phyloP scores from a whole-genome alignment of 164 flowering plant species.

The Tetracentron sinense region DNA sequence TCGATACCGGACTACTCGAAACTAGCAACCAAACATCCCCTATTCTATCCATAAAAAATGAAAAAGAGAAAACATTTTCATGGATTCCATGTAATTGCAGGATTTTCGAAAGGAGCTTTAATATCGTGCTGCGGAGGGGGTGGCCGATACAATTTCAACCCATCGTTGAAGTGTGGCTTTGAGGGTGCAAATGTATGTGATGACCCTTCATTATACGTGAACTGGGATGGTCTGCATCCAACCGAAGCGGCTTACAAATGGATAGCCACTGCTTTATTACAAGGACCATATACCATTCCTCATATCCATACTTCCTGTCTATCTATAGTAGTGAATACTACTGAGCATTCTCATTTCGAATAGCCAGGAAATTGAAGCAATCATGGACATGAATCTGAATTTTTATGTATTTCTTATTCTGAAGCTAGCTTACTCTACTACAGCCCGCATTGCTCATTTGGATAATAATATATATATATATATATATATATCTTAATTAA shows the following conservation, averaged over 20 bases:
- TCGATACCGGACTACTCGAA: too few species aligned
- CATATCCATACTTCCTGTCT: background rate
- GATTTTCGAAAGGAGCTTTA: slow-evolving; percentile 15
- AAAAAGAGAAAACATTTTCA: too few species aligned
- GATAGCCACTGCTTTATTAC: slow-evolving; percentile 1
- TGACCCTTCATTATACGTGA: slow-evolving; percentile 27
- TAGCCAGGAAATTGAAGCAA: too few species aligned
- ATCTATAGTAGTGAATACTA: background rate
- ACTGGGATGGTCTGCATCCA: slow-evolving; percentile 40
- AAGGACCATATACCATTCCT: slow-evolving; percentile 10
- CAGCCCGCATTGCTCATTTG: too few species aligned
- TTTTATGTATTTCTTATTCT: too few species aligned
- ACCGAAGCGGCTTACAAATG: slow-evolving; percentile 33
- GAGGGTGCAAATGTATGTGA: slow-evolving; percentile 18
- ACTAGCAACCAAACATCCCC: too few species aligned
- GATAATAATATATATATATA: too few species aligned
- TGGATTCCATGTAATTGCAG: too few species aligned
- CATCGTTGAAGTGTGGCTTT: slow-evolving; percentile 17
- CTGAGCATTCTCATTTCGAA: background rate
- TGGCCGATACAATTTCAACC: slow-evolving; percentile 26
- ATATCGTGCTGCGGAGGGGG: slow-evolving; percentile 37
- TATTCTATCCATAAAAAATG: too few species aligned
- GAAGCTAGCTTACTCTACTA: too few species aligned
- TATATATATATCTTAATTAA: too few species aligned
- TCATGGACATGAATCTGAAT: too few species aligned